These are phyloP conservation scores for Diaporthe ampelina DNA, from an alignment of 2,329 filamentous ascomycete genomes.

Conservation along the genomic window DNA sequence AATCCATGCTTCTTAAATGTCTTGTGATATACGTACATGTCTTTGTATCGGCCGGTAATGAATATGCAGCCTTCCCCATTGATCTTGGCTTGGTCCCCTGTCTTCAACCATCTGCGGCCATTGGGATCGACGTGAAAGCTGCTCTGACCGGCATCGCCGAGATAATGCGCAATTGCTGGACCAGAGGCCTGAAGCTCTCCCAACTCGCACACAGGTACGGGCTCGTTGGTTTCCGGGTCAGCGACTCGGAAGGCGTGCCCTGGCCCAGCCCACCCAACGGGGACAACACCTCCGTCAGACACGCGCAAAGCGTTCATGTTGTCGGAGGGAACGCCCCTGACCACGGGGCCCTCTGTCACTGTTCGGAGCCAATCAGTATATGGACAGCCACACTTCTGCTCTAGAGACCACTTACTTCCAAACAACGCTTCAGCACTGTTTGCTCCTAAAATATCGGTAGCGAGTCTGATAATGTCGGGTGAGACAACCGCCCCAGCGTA, in stretches of 20 bases:
- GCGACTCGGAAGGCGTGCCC: constrained; percentile 5
- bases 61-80: not conserved
- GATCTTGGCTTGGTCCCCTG: not conserved
- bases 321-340: not conserved
- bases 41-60: constrained; percentile 8
- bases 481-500: constrained; percentile 11
- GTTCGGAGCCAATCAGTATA: not conserved
- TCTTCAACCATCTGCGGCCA: constrained; percentile 13
- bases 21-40: not conserved
- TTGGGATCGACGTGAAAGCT: not conserved
- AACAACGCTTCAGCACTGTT: constrained; percentile 4
- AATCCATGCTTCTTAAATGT: no score
- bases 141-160: not conserved
- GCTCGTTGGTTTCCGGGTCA: not conserved
- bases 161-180: not conserved
- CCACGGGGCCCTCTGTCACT: not conserved
- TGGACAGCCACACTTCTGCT: no score
- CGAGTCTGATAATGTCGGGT: constrained; percentile 4
- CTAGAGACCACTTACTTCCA: not conserved
- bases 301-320: not conserved
- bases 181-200: constrained; percentile 13
- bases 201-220: not conserved
- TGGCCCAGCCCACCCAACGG: not conserved
- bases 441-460: not conserved
- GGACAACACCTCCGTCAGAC: not conserved